Evolutionary conservation across 2,329 filamentous ascomycete genomes (phyloP), one percentile per base, ranked within the genome.

Genomic region (Pseudogymnoascus sp.): DNA sequence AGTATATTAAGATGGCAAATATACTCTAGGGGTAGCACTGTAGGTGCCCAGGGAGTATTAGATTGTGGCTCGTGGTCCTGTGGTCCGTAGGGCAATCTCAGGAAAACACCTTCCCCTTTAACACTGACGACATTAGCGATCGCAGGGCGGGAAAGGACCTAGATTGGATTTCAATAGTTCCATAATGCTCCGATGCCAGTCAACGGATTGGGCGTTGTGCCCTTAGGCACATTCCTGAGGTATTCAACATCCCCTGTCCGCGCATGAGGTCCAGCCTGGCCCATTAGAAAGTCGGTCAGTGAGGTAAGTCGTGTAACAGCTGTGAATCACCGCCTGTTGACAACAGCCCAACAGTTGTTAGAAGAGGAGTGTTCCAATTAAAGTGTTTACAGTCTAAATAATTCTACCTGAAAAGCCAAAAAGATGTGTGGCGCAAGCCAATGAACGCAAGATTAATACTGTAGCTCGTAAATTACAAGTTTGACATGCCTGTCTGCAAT

Each of bases 401-500:
- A 21, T 57, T 57, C 51, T 57, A 57, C 51, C 51, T 36, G 29
- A 34, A 21, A 57, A 57, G 10, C 51, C 6, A 57, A 57, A 57
- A 57, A 57, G 51, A 34, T 34, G 51, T 57, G 29, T 3, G 29
- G 51, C 29, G 29, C 29, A 34, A 57, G 51, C 51, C 51, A 57
- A 57, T 57, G 29, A 57, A 57, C 29, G 51, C 51, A 57, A 57
- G 16, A 57, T 57, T 57, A 57, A 34, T 57, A 36, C 29, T 34
- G 51, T 57, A 57, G 51, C 51, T 34, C 51, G 51, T 57, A 57
- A 57, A 57, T 57, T 57, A 57, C 51, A 57, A 57, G 51, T 36
- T 57, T 57, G 29, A 57, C 51, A 57, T 21, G 51, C 51, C 29
- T 57, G 51, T 57, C 51, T 36, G 51, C 29, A 57, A 34, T 57